phyloP scores from a whole-genome alignment of 2,329 filamentous ascomycete species.

The Acephala macrosclerotiorum region DNA sequence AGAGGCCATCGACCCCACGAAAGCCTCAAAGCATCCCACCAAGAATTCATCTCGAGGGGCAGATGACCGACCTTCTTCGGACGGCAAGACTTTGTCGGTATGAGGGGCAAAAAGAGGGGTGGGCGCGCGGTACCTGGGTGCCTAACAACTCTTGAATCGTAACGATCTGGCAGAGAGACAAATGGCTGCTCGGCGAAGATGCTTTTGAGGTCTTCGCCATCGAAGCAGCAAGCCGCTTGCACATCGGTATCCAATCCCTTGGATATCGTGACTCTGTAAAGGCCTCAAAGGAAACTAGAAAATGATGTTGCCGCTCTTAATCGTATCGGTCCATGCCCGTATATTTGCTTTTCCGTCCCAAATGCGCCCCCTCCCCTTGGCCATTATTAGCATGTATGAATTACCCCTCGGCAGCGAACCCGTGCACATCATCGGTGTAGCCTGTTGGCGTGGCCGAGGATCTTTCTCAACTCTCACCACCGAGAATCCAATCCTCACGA shows the following conservation, averaged over 20 bases:
- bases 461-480: background rate
- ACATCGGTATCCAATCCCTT: background rate
- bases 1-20: background rate
- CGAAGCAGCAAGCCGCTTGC: slow-evolving; percentile 13
- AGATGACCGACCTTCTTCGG: background rate
- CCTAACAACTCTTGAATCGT: background rate
- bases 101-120: slow-evolving; percentile 13
- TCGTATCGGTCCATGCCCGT: background rate
- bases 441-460: slow-evolving; percentile 15
- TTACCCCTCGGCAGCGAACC: slow-evolving; percentile 14
- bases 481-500: background rate
- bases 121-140: slow-evolving; percentile 24
- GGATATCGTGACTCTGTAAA: slow-evolving; percentile 2
- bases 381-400: background rate
- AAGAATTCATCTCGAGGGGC: background rate
- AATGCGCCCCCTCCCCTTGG: background rate
- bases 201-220: background rate
- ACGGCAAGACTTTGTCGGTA: background rate
- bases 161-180: background rate
- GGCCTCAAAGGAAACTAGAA: background rate
- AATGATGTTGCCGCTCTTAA: slow-evolving; percentile 7
- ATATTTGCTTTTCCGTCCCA: slow-evolving; percentile 7
- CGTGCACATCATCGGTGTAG: slow-evolving; percentile 15
- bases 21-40: slow-evolving; percentile 5
- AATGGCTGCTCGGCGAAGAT: background rate